Evolutionary conservation across 495 filamentous ascomycete species (phyloP).

Genomic region (Astrothelium macrocarpum): DNA sequence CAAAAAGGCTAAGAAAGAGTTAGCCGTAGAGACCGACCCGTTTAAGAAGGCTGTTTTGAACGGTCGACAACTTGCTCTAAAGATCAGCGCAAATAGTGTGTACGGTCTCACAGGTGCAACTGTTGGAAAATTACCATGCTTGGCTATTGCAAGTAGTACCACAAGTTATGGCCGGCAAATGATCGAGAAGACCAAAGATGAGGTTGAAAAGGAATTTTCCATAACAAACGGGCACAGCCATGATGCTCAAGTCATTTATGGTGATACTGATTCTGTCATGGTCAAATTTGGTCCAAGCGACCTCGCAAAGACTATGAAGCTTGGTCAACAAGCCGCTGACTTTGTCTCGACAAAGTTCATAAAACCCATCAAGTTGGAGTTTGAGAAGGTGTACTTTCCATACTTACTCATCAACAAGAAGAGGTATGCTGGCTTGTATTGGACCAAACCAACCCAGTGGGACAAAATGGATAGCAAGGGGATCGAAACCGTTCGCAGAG

Average conservation of each 20-base stretch:
- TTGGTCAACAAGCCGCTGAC: slow-evolving; percentile 80
- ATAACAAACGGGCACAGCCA: slow-evolving; percentile 90
- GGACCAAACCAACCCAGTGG: slow-evolving; percentile 87
- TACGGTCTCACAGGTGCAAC: slow-evolving; percentile 97
- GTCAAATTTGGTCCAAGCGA: slow-evolving; percentile 92
- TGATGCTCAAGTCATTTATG: slow-evolving; percentile 94
- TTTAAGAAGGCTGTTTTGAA: slow-evolving; percentile 98
- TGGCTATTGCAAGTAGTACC: slow-evolving; percentile 91
- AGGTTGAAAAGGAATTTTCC: slow-evolving; percentile 80
- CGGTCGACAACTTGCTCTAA: slow-evolving; percentile 91
- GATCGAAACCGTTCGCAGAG: slow-evolving; percentile 94
- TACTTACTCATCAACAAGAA: slow-evolving; percentile 99
- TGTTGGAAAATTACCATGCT: slow-evolving; percentile 88
- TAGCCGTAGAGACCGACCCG: slow-evolving; percentile 83
- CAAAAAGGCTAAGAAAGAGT: slow-evolving; percentile 86
- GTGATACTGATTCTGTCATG: slow-evolving; percentile 99
- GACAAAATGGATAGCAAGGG: slow-evolving; percentile 99
- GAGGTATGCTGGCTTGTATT: slow-evolving; percentile 93
- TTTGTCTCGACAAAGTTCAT: slow-evolving; percentile 86
- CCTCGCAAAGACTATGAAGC: slow-evolving; percentile 79
- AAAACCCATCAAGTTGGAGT: slow-evolving; percentile 96
- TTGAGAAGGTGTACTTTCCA: slow-evolving; percentile 98
- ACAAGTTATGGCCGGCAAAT: slow-evolving; percentile 94
- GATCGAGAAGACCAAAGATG: slow-evolving; percentile 93
- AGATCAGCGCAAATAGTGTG: slow-evolving; percentile 94